Evolutionary conservation across 2,329 filamentous ascomycete species (phyloP).

Genomic region (Zymoseptoria ardabiliae): DNA sequence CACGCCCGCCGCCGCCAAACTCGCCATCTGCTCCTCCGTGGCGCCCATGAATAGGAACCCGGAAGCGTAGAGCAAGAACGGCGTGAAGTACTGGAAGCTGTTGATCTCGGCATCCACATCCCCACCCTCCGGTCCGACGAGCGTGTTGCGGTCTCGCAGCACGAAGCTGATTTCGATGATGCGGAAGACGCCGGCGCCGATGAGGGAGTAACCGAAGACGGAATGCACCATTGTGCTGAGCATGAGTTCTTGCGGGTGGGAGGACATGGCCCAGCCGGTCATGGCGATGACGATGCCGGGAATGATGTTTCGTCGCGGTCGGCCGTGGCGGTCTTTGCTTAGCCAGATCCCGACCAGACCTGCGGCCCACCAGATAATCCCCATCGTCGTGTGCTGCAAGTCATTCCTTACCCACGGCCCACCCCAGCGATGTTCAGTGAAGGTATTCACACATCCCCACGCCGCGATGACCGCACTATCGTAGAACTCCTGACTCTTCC

Average conservation of each 20-base stretch:
- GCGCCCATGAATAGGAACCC: conserved; percentile 97
- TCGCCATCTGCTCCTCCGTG: conserved; percentile 88
- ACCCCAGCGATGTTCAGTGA: conserved; percentile 96
- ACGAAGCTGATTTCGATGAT: conserved; percentile 91
- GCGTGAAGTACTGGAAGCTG: conserved; percentile 45
- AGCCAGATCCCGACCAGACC: conserved; percentile 90
- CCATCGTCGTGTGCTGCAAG: conserved; percentile 98
- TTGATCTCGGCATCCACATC: conserved; percentile 31
- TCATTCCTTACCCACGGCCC: conserved; percentile 84
- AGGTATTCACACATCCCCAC: conserved; percentile 97
- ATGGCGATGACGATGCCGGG: conserved; percentile 85
- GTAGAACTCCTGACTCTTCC: conserved; percentile 92
- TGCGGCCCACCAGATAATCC: conserved; percentile 96
- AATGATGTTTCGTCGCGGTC: conserved; percentile 85
- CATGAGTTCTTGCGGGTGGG: conserved; percentile 75
- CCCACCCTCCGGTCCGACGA: conserved; percentile 21
- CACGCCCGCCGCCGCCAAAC: conserved; percentile 66
- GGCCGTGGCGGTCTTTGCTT: conserved; percentile 72
- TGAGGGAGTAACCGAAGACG: conserved; percentile 90
- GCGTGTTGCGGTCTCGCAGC: conserved; percentile 57
- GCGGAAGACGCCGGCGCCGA: conserved; percentile 75
- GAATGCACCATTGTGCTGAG: conserved; percentile 82
- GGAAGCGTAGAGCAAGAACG: conserved; percentile 69
- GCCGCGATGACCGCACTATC: conserved; percentile 84
- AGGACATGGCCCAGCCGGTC: conserved; percentile 93